Conservation (phyloP, 2,329 filamentous ascomycete species). For the Rhynchosporium agropyri region DNA sequence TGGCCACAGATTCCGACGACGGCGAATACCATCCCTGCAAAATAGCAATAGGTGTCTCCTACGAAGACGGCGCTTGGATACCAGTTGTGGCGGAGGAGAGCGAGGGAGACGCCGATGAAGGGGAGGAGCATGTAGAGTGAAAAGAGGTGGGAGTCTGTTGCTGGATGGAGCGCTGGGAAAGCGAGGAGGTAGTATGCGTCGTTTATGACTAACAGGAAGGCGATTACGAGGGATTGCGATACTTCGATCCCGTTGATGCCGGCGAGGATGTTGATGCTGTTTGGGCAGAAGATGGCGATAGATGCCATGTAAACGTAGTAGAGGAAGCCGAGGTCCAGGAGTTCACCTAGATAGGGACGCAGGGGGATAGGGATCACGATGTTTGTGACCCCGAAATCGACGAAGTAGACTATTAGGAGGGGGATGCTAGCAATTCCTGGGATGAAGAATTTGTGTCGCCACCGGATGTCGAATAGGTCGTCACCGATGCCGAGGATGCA, state of each 20-base stretch:
- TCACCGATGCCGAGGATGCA: slow-evolving; percentile 91
- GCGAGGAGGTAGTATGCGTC: slow-evolving; percentile 85
- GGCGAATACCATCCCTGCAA: slow-evolving; percentile 98
- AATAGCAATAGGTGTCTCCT: slow-evolving; percentile 99
- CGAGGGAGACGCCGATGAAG: slow-evolving; percentile 88
- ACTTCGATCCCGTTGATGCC: slow-evolving; percentile 99
- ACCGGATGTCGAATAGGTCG: slow-evolving; percentile 96
- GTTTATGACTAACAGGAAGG: slow-evolving; percentile 79
- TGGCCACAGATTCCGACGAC: slow-evolving; percentile 96
- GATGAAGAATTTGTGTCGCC: slow-evolving; percentile 98
- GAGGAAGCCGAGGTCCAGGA: slow-evolving; percentile 77
- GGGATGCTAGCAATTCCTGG: slow-evolving; percentile 92
- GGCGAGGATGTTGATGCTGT: slow-evolving; percentile 99
- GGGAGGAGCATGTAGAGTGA: slow-evolving; percentile 93
- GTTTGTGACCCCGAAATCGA: slow-evolving; percentile 96
- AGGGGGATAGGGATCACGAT: slow-evolving; percentile 89
- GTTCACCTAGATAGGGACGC: slow-evolving; percentile 75
- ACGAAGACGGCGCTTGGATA: slow-evolving; percentile 95
- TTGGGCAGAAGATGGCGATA: slow-evolving; percentile 95
- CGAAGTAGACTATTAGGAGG: slow-evolving; percentile 94
- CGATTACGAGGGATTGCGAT: slow-evolving; percentile 89
- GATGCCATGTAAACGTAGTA: slow-evolving; percentile 99
- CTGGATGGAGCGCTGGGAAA: slow-evolving; percentile 75
- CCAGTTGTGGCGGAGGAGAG: slow-evolving; percentile 90
- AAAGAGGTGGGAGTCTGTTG: slow-evolving; percentile 94